Percentiles rank a stretch among this genome's conserved stretches.
Evolutionary conservation across 345 rosid genomes (phyloP).

Genomic region (Garcia nutans): DNA sequence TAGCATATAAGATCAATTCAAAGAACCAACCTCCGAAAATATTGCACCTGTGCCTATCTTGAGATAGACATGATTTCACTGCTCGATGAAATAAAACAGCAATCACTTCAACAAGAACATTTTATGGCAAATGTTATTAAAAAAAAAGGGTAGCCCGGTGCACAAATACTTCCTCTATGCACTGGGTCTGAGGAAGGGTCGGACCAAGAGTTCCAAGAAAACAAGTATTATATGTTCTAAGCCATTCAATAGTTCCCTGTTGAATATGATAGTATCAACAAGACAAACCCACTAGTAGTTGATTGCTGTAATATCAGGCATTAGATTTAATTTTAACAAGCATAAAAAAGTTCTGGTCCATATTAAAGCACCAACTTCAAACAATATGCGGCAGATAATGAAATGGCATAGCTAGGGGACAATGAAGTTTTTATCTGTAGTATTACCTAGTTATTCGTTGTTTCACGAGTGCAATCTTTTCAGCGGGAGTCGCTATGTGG

Average conservation of each 20-base stretch:
- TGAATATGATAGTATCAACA: no score
- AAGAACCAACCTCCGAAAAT: neutral
- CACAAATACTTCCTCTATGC: no score
- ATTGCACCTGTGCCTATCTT: neutral
- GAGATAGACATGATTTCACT: neutral
- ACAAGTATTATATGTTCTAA: neutral
- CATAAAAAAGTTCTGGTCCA: neutral
- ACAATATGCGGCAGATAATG: neutral
- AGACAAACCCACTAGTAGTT: no score
- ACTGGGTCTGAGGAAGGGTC: no score
- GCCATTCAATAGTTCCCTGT: neutral
- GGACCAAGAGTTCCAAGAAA: neutral
- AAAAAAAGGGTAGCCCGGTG: no score
- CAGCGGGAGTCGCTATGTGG: conserved; percentile 55
- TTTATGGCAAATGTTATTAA: neutral
- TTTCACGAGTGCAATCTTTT: conserved; percentile 52
- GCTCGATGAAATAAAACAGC: neutral
- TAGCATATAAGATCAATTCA: neutral
- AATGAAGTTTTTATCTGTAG: neutral
- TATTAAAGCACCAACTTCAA: neutral
- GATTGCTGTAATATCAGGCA: neutral
- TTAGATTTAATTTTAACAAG: neutral
- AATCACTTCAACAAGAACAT: neutral
- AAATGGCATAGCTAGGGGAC: no score
- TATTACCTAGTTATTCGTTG: conserved; percentile 46